Evolutionary conservation across 2,329 filamentous ascomycete species (phyloP), one percentile per base, ranked within the genome.

Genomic region (Tolypocladium capitatum): DNA sequence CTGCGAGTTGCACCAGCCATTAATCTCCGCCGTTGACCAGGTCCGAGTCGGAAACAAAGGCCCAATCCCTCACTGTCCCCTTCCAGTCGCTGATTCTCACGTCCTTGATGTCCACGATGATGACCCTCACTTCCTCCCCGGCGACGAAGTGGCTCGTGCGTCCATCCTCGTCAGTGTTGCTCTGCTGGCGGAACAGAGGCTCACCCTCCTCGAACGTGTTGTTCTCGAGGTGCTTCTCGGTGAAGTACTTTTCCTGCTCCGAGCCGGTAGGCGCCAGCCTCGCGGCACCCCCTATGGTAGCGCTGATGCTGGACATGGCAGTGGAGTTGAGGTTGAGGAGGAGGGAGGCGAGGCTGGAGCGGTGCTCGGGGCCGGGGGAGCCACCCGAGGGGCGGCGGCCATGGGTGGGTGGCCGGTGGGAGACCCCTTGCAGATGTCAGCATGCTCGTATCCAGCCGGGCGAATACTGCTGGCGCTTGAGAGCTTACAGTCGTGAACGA

Each of bases 71-170:
- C 5, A 97, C 88, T 14, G 81, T 80, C n/a, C 92, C 91, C 70
- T 95, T 95, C 85, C 86, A 95, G 64, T 95, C 92, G 54, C 86
- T 89, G 58, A 94, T 94, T 58, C 89, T 77, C 44, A 92, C 89
- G 61, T 90, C 86, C 57, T 76, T 78, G 56, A 97, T 87, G 57
- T 76, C 79, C 8, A 97, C 92, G 6, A 91, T 78, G 32, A 97
- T 87, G 7, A 96, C 90, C 44, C 85, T 76, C 2, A 94, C 89
- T 62, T 92, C 85, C 59, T 88, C 84, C 3, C 84, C 86, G 34
- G 83, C 84, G 38, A 94, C 78, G 64, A 89, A 86, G 60, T 77
- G 81, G 60, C 77, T 75, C 32, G 75, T 69, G 0, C 80, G 70
- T 3, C 73, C 77, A 53, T 75, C 76, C 40, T 69, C 67, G 13